Percentiles rank a stretch among this genome's conserved stretches.
Conservation (phyloP, 257 asterid genomes). For the Solanum paucissectum region DNA sequence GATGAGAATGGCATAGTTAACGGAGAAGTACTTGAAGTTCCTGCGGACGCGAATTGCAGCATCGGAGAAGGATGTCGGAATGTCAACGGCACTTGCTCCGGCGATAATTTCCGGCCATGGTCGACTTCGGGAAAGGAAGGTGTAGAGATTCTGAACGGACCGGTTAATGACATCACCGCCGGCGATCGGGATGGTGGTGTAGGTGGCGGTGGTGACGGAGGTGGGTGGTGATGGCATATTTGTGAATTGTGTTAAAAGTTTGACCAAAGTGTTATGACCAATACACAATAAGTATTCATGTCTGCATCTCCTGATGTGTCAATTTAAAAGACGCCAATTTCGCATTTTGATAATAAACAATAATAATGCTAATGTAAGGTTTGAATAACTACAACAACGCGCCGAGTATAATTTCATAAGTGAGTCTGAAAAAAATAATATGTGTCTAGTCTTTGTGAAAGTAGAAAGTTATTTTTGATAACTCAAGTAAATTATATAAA, state of each 20-base stretch:
- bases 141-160: slow-evolving; percentile 52
- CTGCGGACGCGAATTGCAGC: slow-evolving; percentile 42
- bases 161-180: slow-evolving; percentile 42
- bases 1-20: slow-evolving; percentile 44
- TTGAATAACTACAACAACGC: background rate
- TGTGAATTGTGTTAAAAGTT: background rate
- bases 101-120: slow-evolving; percentile 72
- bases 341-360: background rate
- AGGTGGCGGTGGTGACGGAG: slow-evolving; percentile 19
- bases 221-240: slow-evolving; percentile 11
- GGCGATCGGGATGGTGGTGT: slow-evolving; percentile 73
- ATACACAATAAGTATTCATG: background rate
- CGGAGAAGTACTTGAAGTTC: slow-evolving; percentile 43
- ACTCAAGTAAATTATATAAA: background rate
- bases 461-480: no score
- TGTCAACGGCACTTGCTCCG: slow-evolving; percentile 28
- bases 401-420: no score
- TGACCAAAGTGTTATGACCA: background rate
- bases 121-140: slow-evolving; percentile 50
- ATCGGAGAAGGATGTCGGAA: slow-evolving; percentile 47
- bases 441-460: no score
- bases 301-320: background rate
- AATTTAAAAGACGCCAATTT: background rate
- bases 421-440: no score
- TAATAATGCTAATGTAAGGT: background rate